Percentiles rank a stretch among this genome's conserved stretches.
Evolutionary conservation across 169 alveolate species (phyloP).

Genomic region (Neospora caninum): DNA sequence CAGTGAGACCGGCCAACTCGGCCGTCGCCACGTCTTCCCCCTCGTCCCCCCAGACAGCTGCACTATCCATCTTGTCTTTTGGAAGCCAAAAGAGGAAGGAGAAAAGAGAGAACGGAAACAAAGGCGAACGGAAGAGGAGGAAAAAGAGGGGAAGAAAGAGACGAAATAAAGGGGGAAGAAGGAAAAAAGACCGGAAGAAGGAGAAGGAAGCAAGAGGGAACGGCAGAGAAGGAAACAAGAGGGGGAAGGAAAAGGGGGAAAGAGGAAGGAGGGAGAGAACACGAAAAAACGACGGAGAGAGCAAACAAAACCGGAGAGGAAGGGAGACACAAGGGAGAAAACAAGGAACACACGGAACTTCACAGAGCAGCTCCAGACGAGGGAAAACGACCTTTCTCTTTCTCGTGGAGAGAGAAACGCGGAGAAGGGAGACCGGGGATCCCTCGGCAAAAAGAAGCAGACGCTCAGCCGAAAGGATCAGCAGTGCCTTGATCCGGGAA

Average conservation of each 20-base stretch:
- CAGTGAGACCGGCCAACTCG: constrained; percentile 68
- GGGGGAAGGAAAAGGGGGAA: background rate
- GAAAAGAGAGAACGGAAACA: background rate
- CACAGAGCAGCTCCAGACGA: too few relatives aligned
- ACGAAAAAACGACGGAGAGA: background rate
- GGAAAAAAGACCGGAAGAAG: background rate
- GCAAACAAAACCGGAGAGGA: too few relatives aligned
- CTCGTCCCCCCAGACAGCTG: constrained; percentile 49
- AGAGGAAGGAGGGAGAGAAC: background rate
- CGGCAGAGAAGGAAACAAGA: background rate
- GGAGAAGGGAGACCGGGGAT: too few relatives aligned
- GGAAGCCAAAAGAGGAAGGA: background rate
- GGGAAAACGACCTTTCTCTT: background rate
- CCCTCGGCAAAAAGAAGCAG: too few relatives aligned
- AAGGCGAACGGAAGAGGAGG: background rate
- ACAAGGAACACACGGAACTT: too few relatives aligned
- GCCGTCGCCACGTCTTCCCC: constrained; percentile 72
- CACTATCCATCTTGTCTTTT: background rate
- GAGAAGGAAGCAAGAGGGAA: background rate
- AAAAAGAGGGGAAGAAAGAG: background rate
- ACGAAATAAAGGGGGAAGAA: background rate
- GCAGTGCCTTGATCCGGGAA: too few relatives aligned
- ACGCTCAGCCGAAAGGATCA: too few relatives aligned
- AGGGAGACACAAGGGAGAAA: too few relatives aligned
- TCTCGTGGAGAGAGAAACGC: background rate